These are phyloP conservation scores for Nothopassalora personata DNA, from an alignment of 2,329 filamentous ascomycete species.

Conservation along the genomic window DNA sequence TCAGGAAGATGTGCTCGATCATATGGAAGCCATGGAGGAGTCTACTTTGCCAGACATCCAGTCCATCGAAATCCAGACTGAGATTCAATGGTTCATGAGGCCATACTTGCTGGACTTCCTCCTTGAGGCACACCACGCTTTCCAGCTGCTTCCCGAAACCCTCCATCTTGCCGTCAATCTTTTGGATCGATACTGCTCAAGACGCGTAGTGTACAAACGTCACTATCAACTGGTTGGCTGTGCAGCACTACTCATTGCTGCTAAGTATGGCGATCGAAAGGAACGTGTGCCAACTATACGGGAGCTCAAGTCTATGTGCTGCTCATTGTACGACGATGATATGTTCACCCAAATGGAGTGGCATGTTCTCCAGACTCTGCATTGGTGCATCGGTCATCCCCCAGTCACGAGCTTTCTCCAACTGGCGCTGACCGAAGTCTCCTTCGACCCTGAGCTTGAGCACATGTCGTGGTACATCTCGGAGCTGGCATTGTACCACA, in stretches of 20 bases:
- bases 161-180: conserved; percentile 95
- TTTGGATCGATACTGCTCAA: conserved; percentile 94
- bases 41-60: conserved; percentile 93
- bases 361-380: conserved; percentile 95
- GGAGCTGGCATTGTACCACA: conserved; percentile 92
- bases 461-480: conserved; percentile 92
- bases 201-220: conserved; percentile 95
- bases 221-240: conserved; percentile 98
- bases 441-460: conserved; percentile 79
- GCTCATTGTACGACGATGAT: conserved; percentile 93
- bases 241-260: conserved; percentile 88
- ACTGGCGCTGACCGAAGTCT: conserved; percentile 69
- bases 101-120: conserved; percentile 97
- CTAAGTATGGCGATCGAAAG: conserved; percentile 98
- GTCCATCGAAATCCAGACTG: conserved; percentile 96
- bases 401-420: conserved; percentile 93
- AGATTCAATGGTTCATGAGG: conserved; percentile 99
- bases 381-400: conserved; percentile 93
- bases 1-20: conserved; percentile 85
- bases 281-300: conserved; percentile 96
- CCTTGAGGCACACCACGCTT: conserved; percentile 92
- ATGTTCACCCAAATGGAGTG: conserved; percentile 99
- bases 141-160: conserved; percentile 88
- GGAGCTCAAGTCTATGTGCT: conserved; percentile 99
- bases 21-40: conserved; percentile 94